A percentile compares a stretch with the other conserved stretches of the same genome.
phyloP scores from a whole-genome alignment of 106 monocot species.

The Platanthera zijinensis region DNA sequence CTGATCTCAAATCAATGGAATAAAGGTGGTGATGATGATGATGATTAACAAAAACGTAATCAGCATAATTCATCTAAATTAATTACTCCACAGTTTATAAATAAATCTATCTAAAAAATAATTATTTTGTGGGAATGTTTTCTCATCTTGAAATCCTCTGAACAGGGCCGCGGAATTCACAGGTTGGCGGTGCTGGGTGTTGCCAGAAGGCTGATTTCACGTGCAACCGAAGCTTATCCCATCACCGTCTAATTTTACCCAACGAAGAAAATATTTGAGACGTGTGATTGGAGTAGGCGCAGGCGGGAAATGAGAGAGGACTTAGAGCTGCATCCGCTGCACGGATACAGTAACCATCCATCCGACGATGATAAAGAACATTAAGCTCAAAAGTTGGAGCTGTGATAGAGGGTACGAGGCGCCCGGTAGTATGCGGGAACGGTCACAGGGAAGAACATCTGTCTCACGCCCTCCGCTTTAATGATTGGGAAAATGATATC shows the following conservation, averaged over 20 bases:
- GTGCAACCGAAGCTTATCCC: not conserved
- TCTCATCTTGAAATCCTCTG: too few relatives aligned
- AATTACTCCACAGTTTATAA: too few relatives aligned
- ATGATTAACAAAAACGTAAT: too few relatives aligned
- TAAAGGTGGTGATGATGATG: too few relatives aligned
- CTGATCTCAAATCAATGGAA: too few relatives aligned
- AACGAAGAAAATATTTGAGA: not conserved
- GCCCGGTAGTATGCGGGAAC: not conserved
- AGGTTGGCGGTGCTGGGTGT: too few relatives aligned
- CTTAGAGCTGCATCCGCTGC: not conserved
- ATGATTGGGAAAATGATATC: slow-evolving; percentile 1
- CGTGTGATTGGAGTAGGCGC: not conserved
- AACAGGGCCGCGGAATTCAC: too few relatives aligned
- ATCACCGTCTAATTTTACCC: not conserved
- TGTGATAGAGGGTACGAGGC: not conserved
- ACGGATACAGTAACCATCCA: not conserved
- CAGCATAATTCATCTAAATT: too few relatives aligned
- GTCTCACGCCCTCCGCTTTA: not conserved
- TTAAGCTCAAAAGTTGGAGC: not conserved
- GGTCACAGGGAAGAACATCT: not conserved
- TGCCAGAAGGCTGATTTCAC: not conserved
- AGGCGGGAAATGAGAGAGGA: not conserved
- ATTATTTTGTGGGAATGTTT: too few relatives aligned
- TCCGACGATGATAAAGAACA: not conserved
- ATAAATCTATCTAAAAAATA: too few relatives aligned